Evolutionary conservation across 352 stramenopile genomes (phyloP).

Genomic region (Peronospora destructor): DNA sequence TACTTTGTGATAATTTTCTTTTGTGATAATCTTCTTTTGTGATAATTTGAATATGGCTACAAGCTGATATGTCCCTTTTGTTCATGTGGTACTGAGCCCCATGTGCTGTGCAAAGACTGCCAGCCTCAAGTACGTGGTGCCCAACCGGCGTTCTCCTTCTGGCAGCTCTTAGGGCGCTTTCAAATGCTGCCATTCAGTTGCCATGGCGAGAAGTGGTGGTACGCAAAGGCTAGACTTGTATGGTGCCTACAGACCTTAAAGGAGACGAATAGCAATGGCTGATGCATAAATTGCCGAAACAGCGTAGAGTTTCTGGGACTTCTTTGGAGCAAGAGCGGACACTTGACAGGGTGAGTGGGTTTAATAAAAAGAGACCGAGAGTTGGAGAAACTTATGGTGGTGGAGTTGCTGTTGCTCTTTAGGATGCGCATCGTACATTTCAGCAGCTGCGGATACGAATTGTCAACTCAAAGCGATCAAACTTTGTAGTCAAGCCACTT

Average conservation of each 20-base stretch:
- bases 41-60: conserved; percentile 5
- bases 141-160: conserved; percentile 36
- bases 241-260: conserved; percentile 26
- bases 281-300: conserved; percentile 20
- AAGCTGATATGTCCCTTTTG: conserved; percentile 42
- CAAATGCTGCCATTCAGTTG: conserved; percentile 43
- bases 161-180: conserved; percentile 40
- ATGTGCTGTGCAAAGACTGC: conserved; percentile 36
- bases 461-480: conserved; percentile 15
- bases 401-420: neutral
- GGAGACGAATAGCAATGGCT: conserved; percentile 35
- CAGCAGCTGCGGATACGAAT: conserved; percentile 30
- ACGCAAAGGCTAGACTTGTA: conserved; percentile 29
- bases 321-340: conserved; percentile 32
- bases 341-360: conserved; percentile 26
- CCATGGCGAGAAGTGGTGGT: conserved; percentile 44
- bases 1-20: no score
- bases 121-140: conserved; percentile 35
- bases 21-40: neutral
- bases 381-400: no score
- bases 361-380: no score
- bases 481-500: conserved; percentile 20
- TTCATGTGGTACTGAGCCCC: conserved; percentile 26
- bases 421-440: conserved; percentile 48
- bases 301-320: conserved; percentile 11